phyloP scores from a whole-genome alignment of 2,329 filamentous ascomycete genomes.

The Beauveria pseudobassiana region DNA sequence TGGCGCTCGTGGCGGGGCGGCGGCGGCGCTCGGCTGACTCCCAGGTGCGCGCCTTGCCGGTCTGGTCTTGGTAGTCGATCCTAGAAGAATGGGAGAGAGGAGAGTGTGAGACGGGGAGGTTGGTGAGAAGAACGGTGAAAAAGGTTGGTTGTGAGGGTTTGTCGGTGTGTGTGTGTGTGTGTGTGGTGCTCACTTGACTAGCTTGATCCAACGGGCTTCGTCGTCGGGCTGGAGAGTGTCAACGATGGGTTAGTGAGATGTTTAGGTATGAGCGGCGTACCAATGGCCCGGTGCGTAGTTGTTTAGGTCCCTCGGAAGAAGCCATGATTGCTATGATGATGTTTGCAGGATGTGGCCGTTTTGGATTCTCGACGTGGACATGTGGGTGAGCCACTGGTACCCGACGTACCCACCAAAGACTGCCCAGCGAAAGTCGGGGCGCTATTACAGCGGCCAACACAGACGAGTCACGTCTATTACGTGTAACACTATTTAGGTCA shows the following conservation, averaged over 20 bases:
- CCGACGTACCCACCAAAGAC: not conserved
- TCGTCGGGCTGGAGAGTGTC: conserved; percentile 30
- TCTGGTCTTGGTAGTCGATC: conserved; percentile 57
- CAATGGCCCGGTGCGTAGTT: conserved; percentile 36
- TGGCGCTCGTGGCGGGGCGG: conserved; percentile 50
- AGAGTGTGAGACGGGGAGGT: not conserved
- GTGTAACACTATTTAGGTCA: no score
- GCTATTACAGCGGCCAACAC: no score
- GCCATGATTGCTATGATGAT: conserved; percentile 21
- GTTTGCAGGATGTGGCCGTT: not conserved
- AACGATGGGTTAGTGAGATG: not conserved
- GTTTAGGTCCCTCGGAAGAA: conserved; percentile 35
- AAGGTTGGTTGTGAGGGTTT: not conserved
- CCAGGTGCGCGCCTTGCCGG: conserved; percentile 54
- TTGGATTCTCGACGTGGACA: not conserved
- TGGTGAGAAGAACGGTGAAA: not conserved
- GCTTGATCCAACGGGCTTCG: conserved; percentile 53
- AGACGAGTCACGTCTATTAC: no score
- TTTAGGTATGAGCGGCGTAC: conserved; percentile 23
- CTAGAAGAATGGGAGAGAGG: conserved; percentile 24
- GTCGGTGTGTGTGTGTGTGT: not conserved
- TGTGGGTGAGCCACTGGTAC: not conserved
- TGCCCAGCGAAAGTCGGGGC: not conserved
- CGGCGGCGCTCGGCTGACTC: conserved; percentile 67
- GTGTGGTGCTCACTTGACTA: conserved; percentile 41